Percentiles rank a stretch among this genome's conserved stretches.
These are phyloP conservation scores for Kuraishia molischiana DNA, from an alignment of 805 yeast species.

Conservation along the genomic window DNA sequence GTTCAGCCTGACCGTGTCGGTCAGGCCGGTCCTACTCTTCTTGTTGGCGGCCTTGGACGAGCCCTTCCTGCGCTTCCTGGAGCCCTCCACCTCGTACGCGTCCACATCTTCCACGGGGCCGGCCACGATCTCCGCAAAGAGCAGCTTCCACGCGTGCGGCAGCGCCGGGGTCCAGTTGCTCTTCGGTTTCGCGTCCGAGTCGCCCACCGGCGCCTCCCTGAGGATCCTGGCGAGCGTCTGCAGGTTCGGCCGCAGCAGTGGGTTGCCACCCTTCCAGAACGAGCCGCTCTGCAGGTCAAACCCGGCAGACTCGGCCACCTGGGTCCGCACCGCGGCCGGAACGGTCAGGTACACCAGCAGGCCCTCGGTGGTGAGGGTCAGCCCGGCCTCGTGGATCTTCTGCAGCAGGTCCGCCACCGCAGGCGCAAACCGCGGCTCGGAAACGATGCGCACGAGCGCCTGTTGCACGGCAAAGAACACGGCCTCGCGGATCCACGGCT, in stretches of 20 bases:
- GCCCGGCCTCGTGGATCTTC: slow-evolving; percentile 36
- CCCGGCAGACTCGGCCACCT: slow-evolving; percentile 9
- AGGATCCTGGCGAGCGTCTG: slow-evolving; percentile 50
- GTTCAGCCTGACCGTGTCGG: slow-evolving; percentile 24
- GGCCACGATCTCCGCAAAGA: slow-evolving; percentile 30
- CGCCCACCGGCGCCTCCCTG: slow-evolving; percentile 40
- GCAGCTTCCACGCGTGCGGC: slow-evolving; percentile 66
- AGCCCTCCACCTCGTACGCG: slow-evolving; percentile 12
- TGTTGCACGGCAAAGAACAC: slow-evolving; percentile 61
- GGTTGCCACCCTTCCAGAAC: slow-evolving; percentile 67
- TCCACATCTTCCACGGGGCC: slow-evolving; percentile 5
- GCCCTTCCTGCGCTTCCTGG: slow-evolving; percentile 30
- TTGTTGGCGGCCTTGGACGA: slow-evolving; percentile 16
- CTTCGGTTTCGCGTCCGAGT: slow-evolving; percentile 33
- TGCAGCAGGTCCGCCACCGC: slow-evolving; percentile 8
- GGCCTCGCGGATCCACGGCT: slow-evolving; percentile 84
- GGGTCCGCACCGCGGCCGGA: slow-evolving; percentile 19
- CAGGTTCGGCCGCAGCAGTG: slow-evolving; percentile 64
- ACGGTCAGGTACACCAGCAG: slow-evolving; percentile 58
- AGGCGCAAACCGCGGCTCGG: slow-evolving; percentile 4
- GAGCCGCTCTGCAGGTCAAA: slow-evolving; percentile 11
- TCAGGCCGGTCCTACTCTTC: slow-evolving; percentile 6
- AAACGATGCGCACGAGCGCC: slow-evolving; percentile 22
- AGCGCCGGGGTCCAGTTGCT: slow-evolving; percentile 68
- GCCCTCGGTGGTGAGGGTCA: slow-evolving; percentile 71